Evolutionary conservation across 2,329 filamentous ascomycete genomes (phyloP).

Genomic region (Plenodomus lindquistii): DNA sequence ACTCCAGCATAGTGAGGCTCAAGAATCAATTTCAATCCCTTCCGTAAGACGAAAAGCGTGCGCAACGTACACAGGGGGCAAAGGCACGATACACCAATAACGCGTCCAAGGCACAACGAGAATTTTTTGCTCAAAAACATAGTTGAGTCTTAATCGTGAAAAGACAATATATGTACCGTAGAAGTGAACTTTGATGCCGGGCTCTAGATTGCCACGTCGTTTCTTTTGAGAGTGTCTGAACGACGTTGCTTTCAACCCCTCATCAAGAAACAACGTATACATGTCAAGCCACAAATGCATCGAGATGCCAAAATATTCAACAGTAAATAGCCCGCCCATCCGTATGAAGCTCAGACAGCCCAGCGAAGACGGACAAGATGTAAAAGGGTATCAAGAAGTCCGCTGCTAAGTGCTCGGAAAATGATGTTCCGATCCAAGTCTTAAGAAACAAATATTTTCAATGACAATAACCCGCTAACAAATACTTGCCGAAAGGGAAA

Average conservation of each 20-base stretch:
- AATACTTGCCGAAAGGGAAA: conserved; percentile 21
- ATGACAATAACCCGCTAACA: conserved; percentile 28
- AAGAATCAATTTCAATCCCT: no score
- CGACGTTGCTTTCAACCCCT: not conserved
- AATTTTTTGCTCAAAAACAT: no score
- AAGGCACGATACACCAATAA: no score
- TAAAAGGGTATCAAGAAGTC: conserved; percentile 41
- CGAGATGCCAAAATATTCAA: not conserved
- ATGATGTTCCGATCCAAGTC: conserved; percentile 7
- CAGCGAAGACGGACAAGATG: conserved; percentile 8
- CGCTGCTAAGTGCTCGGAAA: conserved; percentile 37
- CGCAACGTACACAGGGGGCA: no score
- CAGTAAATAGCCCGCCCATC: not conserved
- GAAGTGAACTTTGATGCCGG: not conserved
- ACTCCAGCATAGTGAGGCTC: no score
- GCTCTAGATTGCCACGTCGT: no score
- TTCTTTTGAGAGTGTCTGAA: no score
- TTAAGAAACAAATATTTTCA: conserved; percentile 2
- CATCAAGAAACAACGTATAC: not conserved
- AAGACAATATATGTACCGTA: not conserved
- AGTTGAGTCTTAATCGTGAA: not conserved
- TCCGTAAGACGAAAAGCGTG: no score
- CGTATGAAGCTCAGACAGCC: not conserved
- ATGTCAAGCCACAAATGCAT: not conserved
- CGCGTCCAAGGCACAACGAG: no score